Percentiles rank a stretch among this genome's conserved stretches.
Evolutionary conservation across 345 rosid genomes (phyloP).

Genomic region (Psidium friedrichsthalianum): DNA sequence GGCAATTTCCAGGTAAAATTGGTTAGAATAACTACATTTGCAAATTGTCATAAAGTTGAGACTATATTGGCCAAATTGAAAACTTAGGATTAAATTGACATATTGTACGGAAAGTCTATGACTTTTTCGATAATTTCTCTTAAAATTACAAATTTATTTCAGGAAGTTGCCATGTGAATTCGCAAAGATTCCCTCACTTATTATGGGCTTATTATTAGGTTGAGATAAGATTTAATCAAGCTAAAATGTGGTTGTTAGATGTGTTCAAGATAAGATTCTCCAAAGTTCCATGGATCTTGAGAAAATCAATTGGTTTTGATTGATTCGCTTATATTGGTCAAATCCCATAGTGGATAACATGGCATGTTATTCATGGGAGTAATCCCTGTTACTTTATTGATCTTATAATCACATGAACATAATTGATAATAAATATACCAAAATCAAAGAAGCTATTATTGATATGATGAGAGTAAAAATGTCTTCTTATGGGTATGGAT

Average conservation of each 20-base stretch:
- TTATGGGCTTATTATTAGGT: neutral
- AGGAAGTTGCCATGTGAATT: neutral
- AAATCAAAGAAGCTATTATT: no score
- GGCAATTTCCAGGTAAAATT: neutral
- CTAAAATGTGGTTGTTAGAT: neutral
- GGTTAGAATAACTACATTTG: neutral
- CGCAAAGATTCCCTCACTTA: neutral
- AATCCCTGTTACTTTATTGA: neutral
- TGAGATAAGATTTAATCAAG: neutral
- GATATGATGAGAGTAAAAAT: no score
- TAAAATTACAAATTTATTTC: neutral
- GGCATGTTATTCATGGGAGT: neutral
- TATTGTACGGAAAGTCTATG: fast-evolving
- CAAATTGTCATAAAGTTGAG: neutral
- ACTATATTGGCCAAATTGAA: neutral
- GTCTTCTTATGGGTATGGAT: no score
- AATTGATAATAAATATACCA: no score
- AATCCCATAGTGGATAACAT: neutral
- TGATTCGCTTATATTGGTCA: neutral
- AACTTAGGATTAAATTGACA: fast-evolving
- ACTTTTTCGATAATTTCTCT: neutral
- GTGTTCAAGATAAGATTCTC: no score
- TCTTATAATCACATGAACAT: no score
- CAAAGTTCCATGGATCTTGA: neutral
- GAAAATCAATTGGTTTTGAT: neutral